Evolutionary conservation across 108 stramenopile genomes (phyloP), one percentile per base, ranked within the genome.

Genomic region (Nitzschia palea): DNA sequence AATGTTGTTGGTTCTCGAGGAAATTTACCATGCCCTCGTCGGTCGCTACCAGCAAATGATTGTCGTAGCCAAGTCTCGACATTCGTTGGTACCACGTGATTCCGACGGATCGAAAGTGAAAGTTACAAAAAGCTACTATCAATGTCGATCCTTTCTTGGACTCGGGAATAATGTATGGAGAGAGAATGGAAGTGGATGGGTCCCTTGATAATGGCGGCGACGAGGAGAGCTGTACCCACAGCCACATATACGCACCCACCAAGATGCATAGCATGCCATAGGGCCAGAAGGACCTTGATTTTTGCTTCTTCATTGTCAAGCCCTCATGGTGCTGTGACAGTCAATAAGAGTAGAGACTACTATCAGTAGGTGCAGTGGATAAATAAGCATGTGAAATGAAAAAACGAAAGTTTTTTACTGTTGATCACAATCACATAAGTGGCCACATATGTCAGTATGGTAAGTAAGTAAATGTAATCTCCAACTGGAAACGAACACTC

Each of bases 121-220:
- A n/a, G 45, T 72, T 76, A n/a, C 65, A 68, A 48, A 83, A 83
- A 12, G 62, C 82, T 1, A 79, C 55, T 35, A 83, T 79, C 68
- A 73, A 71, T 33, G 64, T 66, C 4, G 55, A 33, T 10, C 65
- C 42, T 12, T 26, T 60, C 1, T 25, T 42, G n/a, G 59, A 60
- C 8, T n/a, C 37, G 1, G 59, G 40, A 40, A 48, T 20, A 18
- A 48, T 18, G n/a, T 48, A 48, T 18, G 47, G 47, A 5, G 47
- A 5, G 18, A 40, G 8, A 40, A 10, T 14, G 37, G 8, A 8
- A 40, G 18, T 8, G 47, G 47, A 20, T 5, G n/a, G 9, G 4
- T 20, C n/a, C 5, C 4, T 48, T 20, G n/a, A 48, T 18, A 20
- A 20, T 20, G 47, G 15, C 47, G 47, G 47, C 18, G 47, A 8